A percentile compares a stretch with the other conserved stretches of the same genome.
Evolutionary conservation across 805 yeast species (phyloP).

Genomic region (Jamesozyma rosinii): DNA sequence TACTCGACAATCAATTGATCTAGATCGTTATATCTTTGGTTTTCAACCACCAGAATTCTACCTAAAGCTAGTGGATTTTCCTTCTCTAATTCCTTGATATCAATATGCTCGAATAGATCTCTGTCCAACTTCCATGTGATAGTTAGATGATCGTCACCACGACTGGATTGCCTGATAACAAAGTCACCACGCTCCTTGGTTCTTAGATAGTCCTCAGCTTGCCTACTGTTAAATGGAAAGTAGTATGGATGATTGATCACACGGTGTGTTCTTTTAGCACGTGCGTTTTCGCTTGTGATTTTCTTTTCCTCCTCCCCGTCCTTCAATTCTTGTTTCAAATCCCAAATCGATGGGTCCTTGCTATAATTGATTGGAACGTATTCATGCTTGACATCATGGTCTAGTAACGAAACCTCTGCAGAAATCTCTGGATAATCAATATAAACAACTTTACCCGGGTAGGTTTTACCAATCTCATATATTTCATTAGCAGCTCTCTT

Average conservation of each 20-base stretch:
- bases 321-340: conserved; percentile 59
- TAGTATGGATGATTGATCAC: conserved; percentile 87
- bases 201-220: conserved; percentile 90
- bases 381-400: conserved; percentile 50
- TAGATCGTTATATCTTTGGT: conserved; percentile 66
- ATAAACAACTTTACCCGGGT: conserved; percentile 67
- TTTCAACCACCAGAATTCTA: conserved; percentile 53
- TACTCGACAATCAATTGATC: conserved; percentile 89
- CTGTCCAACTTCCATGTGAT: conserved; percentile 95
- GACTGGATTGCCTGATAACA: conserved; percentile 89
- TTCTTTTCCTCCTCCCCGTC: conserved; percentile 50
- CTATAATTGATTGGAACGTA: conserved; percentile 31
- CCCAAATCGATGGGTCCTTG: conserved; percentile 68
- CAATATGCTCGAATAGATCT: conserved; percentile 82
- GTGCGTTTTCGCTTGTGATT: conserved; percentile 48
- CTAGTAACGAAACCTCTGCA: conserved; percentile 64
- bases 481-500: conserved; percentile 40
- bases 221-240: conserved; percentile 69
- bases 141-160: conserved; percentile 79
- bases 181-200: conserved; percentile 83
- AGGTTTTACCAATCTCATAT: conserved; percentile 63
- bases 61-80: conserved; percentile 57
- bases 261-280: conserved; percentile 56
- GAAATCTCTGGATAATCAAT: conserved; percentile 68
- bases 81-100: conserved; percentile 66